These are phyloP conservation scores for Pichia deserticola DNA, from an alignment of 805 yeast genomes.

Conservation along the genomic window DNA sequence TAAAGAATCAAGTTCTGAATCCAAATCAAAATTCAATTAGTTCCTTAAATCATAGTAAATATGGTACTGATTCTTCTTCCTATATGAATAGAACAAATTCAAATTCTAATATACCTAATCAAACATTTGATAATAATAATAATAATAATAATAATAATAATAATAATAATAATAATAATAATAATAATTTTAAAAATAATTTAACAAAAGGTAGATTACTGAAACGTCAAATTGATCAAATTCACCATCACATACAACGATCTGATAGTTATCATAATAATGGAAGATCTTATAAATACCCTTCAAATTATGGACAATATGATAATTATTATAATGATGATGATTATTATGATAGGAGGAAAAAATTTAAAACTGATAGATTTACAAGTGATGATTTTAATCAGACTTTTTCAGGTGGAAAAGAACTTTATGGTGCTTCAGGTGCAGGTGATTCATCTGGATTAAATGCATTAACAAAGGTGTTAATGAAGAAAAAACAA, in stretches of 20 bases:
- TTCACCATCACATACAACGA: background rate
- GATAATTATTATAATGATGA: background rate
- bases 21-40: background rate
- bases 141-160: no score
- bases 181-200: no score
- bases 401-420: conserved; percentile 9
- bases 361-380: background rate
- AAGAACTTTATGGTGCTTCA: conserved; percentile 12
- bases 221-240: background rate
- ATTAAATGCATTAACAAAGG: conserved; percentile 6
- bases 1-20: conserved; percentile 20
- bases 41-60: conserved; percentile 11
- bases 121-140: no score
- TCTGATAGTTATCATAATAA: background rate
- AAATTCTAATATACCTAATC: background rate
- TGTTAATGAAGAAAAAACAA: conserved; percentile 6
- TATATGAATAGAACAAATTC: conserved; percentile 5
- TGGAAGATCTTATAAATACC: background rate
- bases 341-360: background rate
- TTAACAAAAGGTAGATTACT: no score
- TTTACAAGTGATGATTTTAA: background rate
- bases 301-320: background rate
- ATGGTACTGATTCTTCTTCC: conserved; percentile 7
- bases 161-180: no score
- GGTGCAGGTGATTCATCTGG: conserved; percentile 5